phyloP scores from a whole-genome alignment of 2,329 filamentous ascomycete genomes.

The Cercospora sp. region DNA sequence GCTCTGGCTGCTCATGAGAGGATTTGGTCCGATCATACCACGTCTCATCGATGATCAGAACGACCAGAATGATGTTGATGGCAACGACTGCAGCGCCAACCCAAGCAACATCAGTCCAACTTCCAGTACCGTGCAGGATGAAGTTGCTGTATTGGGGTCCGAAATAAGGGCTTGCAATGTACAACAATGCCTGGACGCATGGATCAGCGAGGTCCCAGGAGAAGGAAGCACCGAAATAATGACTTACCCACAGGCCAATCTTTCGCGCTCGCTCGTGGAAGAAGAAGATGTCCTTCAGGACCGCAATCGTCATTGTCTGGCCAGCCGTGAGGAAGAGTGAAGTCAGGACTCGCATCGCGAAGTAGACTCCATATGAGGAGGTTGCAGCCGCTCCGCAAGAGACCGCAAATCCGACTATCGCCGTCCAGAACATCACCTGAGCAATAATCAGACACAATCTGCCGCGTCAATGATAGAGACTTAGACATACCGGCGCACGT shows the following conservation, averaged over 20 bases:
- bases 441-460: background rate
- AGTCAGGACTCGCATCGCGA: background rate
- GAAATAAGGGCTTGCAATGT: slow-evolving; percentile 12
- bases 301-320: slow-evolving; percentile 11
- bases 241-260: slow-evolving; percentile 24
- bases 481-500: background rate
- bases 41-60: slow-evolving; percentile 22
- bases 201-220: background rate
- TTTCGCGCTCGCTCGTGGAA: slow-evolving; percentile 28
- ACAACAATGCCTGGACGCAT: slow-evolving; percentile 17
- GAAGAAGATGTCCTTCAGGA: slow-evolving; percentile 29
- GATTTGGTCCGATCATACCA: slow-evolving; percentile 16
- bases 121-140: background rate
- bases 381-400: background rate
- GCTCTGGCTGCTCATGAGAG: slow-evolving; percentile 13
- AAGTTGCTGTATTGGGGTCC: slow-evolving; percentile 1
- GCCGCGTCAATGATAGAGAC: background rate
- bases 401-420: slow-evolving; percentile 3
- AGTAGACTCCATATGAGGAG: background rate
- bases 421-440: slow-evolving; percentile 7
- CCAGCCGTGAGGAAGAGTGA: slow-evolving; percentile 2
- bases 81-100: background rate
- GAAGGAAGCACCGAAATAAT: slow-evolving; percentile 17
- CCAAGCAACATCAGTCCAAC: slow-evolving; percentile 1
- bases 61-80: background rate